Conservation (phyloP, 345 rosid genomes). For the Syzygium oleosum region DNA sequence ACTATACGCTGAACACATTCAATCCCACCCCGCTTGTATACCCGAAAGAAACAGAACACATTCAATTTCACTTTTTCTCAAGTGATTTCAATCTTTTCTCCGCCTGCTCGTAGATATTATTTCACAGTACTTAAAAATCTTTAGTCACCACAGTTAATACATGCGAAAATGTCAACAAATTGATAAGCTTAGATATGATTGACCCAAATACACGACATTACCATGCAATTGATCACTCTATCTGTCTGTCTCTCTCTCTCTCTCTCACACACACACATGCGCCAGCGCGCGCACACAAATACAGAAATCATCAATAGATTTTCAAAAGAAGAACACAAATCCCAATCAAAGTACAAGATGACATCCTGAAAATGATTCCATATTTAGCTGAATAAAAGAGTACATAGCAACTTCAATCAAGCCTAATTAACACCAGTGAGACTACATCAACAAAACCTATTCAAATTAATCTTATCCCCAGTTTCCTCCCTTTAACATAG, state of each 20-base stretch:
- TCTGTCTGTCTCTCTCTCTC: not conserved
- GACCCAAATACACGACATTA: not conserved
- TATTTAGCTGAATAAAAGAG: not conserved
- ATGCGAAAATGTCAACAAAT: not conserved
- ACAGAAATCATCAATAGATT: not conserved
- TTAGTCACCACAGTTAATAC: not conserved
- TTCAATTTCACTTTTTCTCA: not conserved
- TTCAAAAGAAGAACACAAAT: not conserved
- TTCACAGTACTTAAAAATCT: not conserved
- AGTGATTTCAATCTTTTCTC: not conserved
- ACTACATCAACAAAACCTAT: not conserved
- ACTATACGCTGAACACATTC: not conserved
- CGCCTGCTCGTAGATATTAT: not conserved
- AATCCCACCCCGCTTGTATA: not conserved
- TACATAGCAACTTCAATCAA: not conserved
- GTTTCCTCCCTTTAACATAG: not conserved
- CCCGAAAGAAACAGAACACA: not conserved
- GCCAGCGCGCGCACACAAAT: not conserved
- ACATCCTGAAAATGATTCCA: not conserved
- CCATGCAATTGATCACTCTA: not conserved
- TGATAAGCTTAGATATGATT: not conserved
- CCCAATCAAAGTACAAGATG: not conserved
- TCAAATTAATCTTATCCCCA: not conserved
- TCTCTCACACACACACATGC: not conserved
- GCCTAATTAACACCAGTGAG: not conserved